These are phyloP conservation scores for Hypoxylon sp. DNA, from an alignment of 2,329 filamentous ascomycete species.

Conservation along the genomic window DNA sequence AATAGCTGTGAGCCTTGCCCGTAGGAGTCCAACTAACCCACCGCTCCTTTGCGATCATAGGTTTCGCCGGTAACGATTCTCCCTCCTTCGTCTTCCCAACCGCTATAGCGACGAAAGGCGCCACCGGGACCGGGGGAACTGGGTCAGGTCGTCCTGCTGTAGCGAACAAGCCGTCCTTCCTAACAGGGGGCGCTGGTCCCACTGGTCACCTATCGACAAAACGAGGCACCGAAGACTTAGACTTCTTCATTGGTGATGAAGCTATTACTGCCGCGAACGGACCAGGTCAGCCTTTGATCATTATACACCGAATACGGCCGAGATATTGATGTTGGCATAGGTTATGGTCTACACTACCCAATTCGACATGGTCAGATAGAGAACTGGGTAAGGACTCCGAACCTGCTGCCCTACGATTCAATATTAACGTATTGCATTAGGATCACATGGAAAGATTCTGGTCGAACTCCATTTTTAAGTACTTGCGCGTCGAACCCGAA, in stretches of 20 bases:
- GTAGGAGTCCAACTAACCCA: slow-evolving; percentile 43
- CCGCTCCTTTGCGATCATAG: slow-evolving; percentile 61
- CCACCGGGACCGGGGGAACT: slow-evolving; percentile 77
- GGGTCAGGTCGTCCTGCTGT: slow-evolving; percentile 91
- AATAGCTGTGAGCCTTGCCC: slow-evolving; percentile 15
- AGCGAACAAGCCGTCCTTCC: slow-evolving; percentile 93
- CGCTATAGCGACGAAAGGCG: slow-evolving; percentile 94
- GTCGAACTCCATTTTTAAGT: slow-evolving; percentile 99
- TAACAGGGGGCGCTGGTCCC: slow-evolving; percentile 89
- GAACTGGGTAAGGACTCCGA: slow-evolving; percentile 80
- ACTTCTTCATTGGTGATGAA: slow-evolving; percentile 99
- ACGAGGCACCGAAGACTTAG: slow-evolving; percentile 95
- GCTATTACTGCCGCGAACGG: slow-evolving; percentile 86
- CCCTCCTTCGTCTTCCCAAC: slow-evolving; percentile 99
- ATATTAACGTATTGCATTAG: slow-evolving; percentile 60
- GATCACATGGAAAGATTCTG: slow-evolving; percentile 99
- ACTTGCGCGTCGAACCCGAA: slow-evolving; percentile 96
- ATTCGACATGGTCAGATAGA: slow-evolving; percentile 98
- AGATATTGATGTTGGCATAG: slow-evolving; percentile 57
- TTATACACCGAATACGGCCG: not conserved
- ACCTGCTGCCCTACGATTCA: not conserved
- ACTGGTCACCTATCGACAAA: slow-evolving; percentile 88
- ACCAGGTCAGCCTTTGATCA: slow-evolving; percentile 69
- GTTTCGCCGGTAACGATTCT: slow-evolving; percentile 98
- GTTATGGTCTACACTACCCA: slow-evolving; percentile 96